Evolutionary conservation across 495 filamentous ascomycete species (phyloP).

Genomic region (Xanthoparmelia taractica): DNA sequence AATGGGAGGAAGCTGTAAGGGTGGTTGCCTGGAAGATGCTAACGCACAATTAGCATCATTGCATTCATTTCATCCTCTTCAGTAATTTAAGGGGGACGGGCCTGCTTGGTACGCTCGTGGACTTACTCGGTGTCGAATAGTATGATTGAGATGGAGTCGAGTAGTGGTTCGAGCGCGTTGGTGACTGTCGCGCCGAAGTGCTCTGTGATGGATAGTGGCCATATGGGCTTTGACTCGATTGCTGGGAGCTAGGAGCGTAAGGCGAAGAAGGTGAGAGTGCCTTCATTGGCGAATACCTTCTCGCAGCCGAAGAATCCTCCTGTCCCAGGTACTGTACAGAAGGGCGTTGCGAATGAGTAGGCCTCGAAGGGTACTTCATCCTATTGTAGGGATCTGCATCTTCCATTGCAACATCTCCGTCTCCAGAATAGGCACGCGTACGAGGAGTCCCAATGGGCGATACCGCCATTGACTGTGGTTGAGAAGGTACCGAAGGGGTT

Average conservation of each 20-base stretch:
- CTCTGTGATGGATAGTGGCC: slow-evolving; percentile 39
- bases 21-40: slow-evolving; percentile 44
- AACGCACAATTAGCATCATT: slow-evolving; percentile 23
- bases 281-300: slow-evolving; percentile 94
- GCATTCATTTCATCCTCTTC: not conserved
- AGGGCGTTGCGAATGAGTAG: slow-evolving; percentile 55
- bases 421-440: slow-evolving; percentile 58
- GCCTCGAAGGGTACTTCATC: slow-evolving; percentile 67
- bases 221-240: slow-evolving; percentile 42
- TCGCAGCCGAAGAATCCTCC: slow-evolving; percentile 74
- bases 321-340: slow-evolving; percentile 59
- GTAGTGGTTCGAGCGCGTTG: slow-evolving; percentile 31
- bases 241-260: slow-evolving; percentile 51
- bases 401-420: slow-evolving; percentile 85
- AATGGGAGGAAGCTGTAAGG: slow-evolving; percentile 61
- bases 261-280: slow-evolving; percentile 51
- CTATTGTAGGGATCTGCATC: slow-evolving; percentile 80
- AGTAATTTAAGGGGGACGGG: not conserved
- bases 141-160: slow-evolving; percentile 58
- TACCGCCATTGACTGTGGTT: slow-evolving; percentile 48
- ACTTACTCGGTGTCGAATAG: slow-evolving; percentile 54
- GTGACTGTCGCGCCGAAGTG: slow-evolving; percentile 28
- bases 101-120: not conserved
- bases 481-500: slow-evolving; percentile 45
- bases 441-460: slow-evolving; percentile 61